Conservation (phyloP, 257 asterid genomes). For the Capsicum pubescens region DNA sequence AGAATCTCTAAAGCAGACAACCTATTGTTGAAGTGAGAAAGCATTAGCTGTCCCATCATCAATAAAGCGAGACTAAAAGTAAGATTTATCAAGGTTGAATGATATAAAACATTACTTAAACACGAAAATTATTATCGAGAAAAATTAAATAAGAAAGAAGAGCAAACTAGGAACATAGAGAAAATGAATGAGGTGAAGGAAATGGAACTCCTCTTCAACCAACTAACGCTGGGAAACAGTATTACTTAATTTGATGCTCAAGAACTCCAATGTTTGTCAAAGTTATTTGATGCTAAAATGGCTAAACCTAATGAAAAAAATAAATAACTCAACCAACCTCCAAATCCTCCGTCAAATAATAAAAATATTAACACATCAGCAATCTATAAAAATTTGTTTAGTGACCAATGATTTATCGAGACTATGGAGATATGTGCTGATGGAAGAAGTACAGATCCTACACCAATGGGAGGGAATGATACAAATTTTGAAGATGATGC, state of each 20-base stretch:
- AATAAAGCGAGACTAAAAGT: too few species aligned
- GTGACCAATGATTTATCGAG: background rate
- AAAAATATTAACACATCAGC: background rate
- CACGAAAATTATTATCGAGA: constrained; percentile 42
- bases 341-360: background rate
- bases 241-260: constrained; percentile 34
- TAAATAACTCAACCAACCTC: background rate
- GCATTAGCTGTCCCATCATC: too few species aligned
- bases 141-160: constrained; percentile 31
- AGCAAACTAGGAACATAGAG: constrained; percentile 31
- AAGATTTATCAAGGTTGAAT: too few species aligned
- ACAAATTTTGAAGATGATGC: constrained; percentile 1
- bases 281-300: constrained; percentile 36
- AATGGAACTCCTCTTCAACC: constrained; percentile 40
- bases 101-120: background rate
- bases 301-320: constrained; percentile 37
- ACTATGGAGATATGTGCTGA: background rate
- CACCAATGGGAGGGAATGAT: background rate
- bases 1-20: too few species aligned
- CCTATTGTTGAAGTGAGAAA: too few species aligned
- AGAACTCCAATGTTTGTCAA: constrained; percentile 40
- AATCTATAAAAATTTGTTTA: background rate
- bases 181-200: constrained; percentile 39
- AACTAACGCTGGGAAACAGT: constrained; percentile 35
- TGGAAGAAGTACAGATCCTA: background rate